Evolutionary conservation across 768 basidiomycete species (phyloP), one percentile per base, ranked within the genome.

Genomic region (Infundibulicybe gibba): DNA sequence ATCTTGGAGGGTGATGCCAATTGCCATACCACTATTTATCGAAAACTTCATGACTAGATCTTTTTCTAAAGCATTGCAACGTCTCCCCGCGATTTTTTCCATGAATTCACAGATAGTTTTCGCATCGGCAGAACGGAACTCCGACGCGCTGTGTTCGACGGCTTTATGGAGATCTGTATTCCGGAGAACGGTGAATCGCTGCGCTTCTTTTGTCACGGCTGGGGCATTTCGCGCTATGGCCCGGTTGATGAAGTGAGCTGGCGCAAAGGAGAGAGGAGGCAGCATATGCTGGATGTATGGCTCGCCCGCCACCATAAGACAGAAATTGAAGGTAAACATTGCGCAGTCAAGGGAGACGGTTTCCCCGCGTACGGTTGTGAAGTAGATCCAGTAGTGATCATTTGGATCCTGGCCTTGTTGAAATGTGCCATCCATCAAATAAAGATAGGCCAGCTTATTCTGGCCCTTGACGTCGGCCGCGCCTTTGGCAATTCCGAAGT

Each of bases 311-410:
- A 38, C 35, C n/a, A 38, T 3, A n/a, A 38, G 14, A 19, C 35
- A 3, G 35, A 38, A 38, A 38, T 67, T 65, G 58, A 67, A 66
- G 8, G 65, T 61, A 54, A 58, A 67, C 63, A 69, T 63, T 33
- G 45, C 54, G 41, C 57, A 56, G 39, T 70, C 69, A 16, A 70
- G 55, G n/a, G 50, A 41, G 13, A 69, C 43, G 8, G 61, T 55
- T 41, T 71, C 66, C 5, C 69, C 69, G 6, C 60, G 49, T 9
- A 62, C 45, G 3, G 65, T 67, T 10, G 51, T 61, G 60, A 71
- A 69, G 54, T 66, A 71, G 19, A 70, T 54, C 69, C 69, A 71
- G 48, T 70, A 70, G 46, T 71, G 69, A 19, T 68, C 63, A 33
- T 63, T 46, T 6, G 66, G 65, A 49, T 69, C 63, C 41, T 70